Percentiles rank a stretch among this genome's conserved stretches.
phyloP scores from a whole-genome alignment of 73 alveolate genomes.

The Paramecium biaurelia region DNA sequence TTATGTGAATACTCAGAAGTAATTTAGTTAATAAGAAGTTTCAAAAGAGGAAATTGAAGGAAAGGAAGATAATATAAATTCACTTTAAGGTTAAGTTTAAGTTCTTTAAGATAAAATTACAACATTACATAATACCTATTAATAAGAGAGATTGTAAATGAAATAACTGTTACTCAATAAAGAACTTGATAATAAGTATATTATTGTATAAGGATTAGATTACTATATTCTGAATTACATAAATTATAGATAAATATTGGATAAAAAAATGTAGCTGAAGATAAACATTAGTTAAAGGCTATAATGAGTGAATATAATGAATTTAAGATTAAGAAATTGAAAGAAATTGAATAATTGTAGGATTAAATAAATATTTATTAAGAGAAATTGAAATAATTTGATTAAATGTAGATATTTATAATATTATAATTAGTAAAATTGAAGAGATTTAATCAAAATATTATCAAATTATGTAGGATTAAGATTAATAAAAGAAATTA shows the following conservation, averaged over 20 bases:
- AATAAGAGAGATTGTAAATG: not conserved
- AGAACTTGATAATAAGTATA: not conserved
- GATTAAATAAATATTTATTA: not conserved
- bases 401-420: not conserved
- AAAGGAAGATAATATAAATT: not conserved
- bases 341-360: not conserved
- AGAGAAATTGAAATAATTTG: not conserved
- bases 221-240: not conserved
- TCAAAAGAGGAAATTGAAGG: not conserved
- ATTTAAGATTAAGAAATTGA: not conserved
- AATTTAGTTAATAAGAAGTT: not conserved
- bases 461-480: not conserved
- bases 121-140: not conserved
- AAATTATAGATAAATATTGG: not conserved
- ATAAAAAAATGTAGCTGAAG: not conserved
- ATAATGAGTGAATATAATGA: not conserved
- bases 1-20: not conserved
- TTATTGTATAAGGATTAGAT: not conserved
- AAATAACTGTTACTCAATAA: not conserved
- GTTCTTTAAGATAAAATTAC: not conserved
- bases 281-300: not conserved
- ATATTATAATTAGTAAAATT: not conserved
- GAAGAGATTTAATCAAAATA: not conserved
- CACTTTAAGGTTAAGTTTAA: not conserved
- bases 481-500: not conserved